Conservation (phyloP, 371 early-diverging fungal genomes). For the Apophysomyces variabilis region DNA sequence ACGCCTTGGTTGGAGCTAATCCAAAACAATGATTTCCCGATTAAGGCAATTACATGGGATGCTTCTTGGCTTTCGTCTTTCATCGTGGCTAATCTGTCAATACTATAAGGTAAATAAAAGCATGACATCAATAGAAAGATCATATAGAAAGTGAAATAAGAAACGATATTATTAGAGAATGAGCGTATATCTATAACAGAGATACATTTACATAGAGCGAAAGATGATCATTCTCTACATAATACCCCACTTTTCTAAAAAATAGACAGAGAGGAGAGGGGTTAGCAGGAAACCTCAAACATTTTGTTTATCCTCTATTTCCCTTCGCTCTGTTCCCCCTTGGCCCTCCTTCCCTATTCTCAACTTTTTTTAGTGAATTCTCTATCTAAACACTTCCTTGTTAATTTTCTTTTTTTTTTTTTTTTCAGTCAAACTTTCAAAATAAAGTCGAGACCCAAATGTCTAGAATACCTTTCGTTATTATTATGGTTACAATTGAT, state of each 20-base stretch:
- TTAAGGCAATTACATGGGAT: constrained; percentile 10
- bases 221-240: no score
- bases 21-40: constrained; percentile 10
- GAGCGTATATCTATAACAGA: neutral
- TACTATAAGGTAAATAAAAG: constrained; percentile 9
- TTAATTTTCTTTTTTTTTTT: neutral
- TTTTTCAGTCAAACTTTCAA: neutral
- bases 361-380: neutral
- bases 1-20: neutral
- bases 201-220: neutral
- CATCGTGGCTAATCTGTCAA: constrained; percentile 11
- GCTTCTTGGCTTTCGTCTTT: constrained; percentile 8
- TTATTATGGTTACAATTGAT: neutral
- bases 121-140: constrained; percentile 2
- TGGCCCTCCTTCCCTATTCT: constrained; percentile 5
- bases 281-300: neutral
- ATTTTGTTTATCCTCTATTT: constrained; percentile 7
- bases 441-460: constrained; percentile 8
- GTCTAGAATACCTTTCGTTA: neutral
- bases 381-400: neutral
- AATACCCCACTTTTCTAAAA: no score
- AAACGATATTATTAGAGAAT: neutral
- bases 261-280: neutral
- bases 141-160: neutral
- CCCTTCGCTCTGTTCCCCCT: neutral